Percentiles rank a stretch among this genome's conserved stretches.
These are phyloP conservation scores for Aspergillus transmontanensis DNA, from an alignment of 2,329 filamentous ascomycete genomes.

Conservation along the genomic window DNA sequence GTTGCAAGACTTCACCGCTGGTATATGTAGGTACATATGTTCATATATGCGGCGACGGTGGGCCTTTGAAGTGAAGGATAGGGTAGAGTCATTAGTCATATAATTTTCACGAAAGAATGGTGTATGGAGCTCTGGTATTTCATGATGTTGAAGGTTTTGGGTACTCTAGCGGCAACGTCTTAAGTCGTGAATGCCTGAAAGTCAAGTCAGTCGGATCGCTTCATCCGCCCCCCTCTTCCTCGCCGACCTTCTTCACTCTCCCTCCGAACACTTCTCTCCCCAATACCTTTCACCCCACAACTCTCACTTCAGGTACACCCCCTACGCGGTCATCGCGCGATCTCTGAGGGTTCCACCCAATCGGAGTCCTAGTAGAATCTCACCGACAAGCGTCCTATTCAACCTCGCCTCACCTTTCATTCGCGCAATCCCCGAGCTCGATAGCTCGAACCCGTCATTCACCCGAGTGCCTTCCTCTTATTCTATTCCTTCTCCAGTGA, in stretches of 20 bases:
- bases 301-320: neutral
- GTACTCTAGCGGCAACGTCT: neutral
- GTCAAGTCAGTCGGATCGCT: slow-evolving; percentile 9
- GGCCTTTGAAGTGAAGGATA: neutral
- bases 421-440: slow-evolving; percentile 1
- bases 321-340: neutral
- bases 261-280: neutral
- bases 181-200: neutral
- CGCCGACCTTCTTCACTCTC: slow-evolving; percentile 3
- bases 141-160: neutral
- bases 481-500: slow-evolving; percentile 8
- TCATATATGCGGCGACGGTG: too few relatives aligned
- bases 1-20: neutral
- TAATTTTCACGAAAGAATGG: neutral
- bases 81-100: too few relatives aligned
- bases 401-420: slow-evolving; percentile 4
- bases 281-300: neutral
- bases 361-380: neutral
- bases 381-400: slow-evolving; percentile 2
- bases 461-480: neutral
- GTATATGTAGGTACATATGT: neutral
- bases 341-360: neutral
- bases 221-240: slow-evolving; percentile 7
- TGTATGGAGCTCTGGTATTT: neutral
- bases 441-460: slow-evolving; percentile 1